Percentiles rank a stretch among this genome's conserved stretches.
Conservation (phyloP, 345 rosid species). For the Salix koriyanagi region DNA sequence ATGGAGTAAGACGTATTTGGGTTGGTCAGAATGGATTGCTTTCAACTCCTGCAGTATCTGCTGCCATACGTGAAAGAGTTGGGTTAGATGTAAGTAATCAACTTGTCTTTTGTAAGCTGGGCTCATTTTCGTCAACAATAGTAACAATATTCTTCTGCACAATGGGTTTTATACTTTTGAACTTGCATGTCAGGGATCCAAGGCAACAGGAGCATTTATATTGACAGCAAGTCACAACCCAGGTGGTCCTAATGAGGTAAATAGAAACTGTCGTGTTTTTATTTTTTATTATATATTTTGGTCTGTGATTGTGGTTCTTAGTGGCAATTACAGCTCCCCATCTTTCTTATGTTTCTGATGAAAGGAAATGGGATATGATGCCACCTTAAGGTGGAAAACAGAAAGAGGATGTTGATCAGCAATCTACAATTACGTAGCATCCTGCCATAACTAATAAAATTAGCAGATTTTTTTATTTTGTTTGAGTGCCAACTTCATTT, state of each 20-base stretch:
- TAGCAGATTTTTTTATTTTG: neutral
- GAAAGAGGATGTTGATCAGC: neutral
- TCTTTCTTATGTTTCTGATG: neutral
- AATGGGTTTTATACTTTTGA: conserved; percentile 5
- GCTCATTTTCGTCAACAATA: neutral
- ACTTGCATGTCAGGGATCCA: conserved; percentile 68
- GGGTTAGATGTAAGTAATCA: conserved; percentile 74
- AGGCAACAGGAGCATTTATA: conserved; percentile 88
- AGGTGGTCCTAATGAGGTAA: conserved; percentile 97
- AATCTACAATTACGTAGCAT: neutral
- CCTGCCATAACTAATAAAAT: neutral
- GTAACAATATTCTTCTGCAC: neutral
- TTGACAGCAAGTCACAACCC: conserved; percentile 99
- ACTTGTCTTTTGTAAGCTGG: conserved; percentile 9
- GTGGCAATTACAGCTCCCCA: neutral
- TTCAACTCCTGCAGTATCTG: conserved; percentile 99
- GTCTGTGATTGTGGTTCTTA: neutral
- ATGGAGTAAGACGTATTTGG: conserved; percentile 93
- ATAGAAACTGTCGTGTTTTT: neutral
- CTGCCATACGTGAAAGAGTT: conserved; percentile 88
- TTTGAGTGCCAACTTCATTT: too few relatives aligned
- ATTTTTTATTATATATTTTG: neutral
- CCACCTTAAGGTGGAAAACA: neutral
- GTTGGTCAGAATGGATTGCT: conserved; percentile 91
- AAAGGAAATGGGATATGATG: neutral